Conservation (phyloP, 108 stramenopile genomes). For the Poteriospumella lacustris region DNA sequence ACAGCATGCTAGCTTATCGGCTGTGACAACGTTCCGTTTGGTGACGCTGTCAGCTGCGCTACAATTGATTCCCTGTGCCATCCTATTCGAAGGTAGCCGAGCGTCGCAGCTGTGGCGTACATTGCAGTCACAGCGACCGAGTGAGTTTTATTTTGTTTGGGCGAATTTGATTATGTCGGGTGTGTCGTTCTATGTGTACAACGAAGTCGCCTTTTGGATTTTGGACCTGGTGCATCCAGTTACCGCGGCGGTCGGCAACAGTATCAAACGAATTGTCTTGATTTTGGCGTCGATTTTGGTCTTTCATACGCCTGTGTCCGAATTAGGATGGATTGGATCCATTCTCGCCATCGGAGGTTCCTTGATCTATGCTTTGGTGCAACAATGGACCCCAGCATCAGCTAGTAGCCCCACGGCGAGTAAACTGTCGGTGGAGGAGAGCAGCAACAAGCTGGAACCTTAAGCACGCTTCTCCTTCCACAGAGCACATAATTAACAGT, state of each 20-base stretch:
- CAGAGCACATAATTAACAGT: no score
- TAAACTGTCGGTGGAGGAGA: no score
- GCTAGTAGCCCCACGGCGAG: no score
- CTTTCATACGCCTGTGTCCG: conserved; percentile 91
- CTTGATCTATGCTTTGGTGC: conserved; percentile 83
- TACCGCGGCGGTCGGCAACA: conserved; percentile 96
- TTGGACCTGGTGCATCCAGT: conserved; percentile 71
- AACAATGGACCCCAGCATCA: conserved; percentile 61
- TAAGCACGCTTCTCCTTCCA: no score
- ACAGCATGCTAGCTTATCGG: background rate
- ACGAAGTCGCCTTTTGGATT: conserved; percentile 32
- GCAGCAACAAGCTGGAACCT: no score
- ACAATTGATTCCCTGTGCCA: background rate
- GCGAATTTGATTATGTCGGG: background rate
- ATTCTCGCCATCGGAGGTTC: conserved; percentile 83
- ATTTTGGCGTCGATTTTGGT: conserved; percentile 89
- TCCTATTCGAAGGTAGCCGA: background rate
- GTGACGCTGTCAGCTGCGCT: background rate
- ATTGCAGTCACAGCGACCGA: background rate
- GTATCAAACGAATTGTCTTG: conserved; percentile 97
- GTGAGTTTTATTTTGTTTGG: background rate
- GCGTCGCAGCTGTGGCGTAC: no score
- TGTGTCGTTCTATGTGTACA: conserved; percentile 25
- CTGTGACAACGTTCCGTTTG: background rate
- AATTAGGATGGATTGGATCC: conserved; percentile 83